Evolutionary conservation across 2,329 filamentous ascomycete species (phyloP).

Genomic region (Cladophialophora yegresii): DNA sequence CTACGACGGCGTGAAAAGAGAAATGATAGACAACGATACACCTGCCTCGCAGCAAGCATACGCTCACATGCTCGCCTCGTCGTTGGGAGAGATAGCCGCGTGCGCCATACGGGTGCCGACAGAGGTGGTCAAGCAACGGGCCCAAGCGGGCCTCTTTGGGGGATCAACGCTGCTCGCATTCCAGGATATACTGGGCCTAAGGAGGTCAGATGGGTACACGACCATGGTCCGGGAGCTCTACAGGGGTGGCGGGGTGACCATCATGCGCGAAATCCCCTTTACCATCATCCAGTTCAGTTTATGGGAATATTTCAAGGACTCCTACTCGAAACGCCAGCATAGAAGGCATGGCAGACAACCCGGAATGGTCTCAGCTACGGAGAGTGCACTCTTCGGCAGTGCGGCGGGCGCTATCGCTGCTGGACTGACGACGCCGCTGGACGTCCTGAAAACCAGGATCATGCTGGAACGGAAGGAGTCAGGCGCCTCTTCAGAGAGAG

Average conservation of each 20-base stretch:
- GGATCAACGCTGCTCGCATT: slow-evolving; percentile 69
- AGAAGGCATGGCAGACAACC: slow-evolving; percentile 49
- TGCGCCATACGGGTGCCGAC: slow-evolving; percentile 92
- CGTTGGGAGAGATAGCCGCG: slow-evolving; percentile 83
- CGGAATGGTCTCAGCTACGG: slow-evolving; percentile 64
- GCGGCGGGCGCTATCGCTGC: slow-evolving; percentile 82
- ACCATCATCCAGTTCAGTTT: slow-evolving; percentile 96
- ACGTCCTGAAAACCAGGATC: slow-evolving; percentile 94
- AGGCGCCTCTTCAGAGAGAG: slow-evolving; percentile 45
- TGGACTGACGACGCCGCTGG: slow-evolving; percentile 84
- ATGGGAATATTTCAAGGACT: slow-evolving; percentile 85
- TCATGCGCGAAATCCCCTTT: slow-evolving; percentile 95
- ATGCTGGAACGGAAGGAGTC: slow-evolving; percentile 78
- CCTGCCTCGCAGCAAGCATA: slow-evolving; percentile 42
- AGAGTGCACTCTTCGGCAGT: slow-evolving; percentile 84
- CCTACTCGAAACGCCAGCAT: slow-evolving; percentile 54
- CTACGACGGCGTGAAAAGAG: slow-evolving; percentile 74
- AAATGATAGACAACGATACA: slow-evolving; percentile 45
- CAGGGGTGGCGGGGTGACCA: slow-evolving; percentile 85
- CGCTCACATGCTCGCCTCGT: slow-evolving; percentile 81
- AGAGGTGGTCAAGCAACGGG: slow-evolving; percentile 95
- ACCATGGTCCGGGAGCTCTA: slow-evolving; percentile 80
- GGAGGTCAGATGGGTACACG: slow-evolving; percentile 35
- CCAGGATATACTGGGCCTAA: slow-evolving; percentile 64
- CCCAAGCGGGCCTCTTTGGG: slow-evolving; percentile 82